A percentile compares a stretch with the other conserved stretches of the same genome.
Evolutionary conservation across 2,329 filamentous ascomycete genomes (phyloP).

Genomic region (Fusarium cyanostomum): DNA sequence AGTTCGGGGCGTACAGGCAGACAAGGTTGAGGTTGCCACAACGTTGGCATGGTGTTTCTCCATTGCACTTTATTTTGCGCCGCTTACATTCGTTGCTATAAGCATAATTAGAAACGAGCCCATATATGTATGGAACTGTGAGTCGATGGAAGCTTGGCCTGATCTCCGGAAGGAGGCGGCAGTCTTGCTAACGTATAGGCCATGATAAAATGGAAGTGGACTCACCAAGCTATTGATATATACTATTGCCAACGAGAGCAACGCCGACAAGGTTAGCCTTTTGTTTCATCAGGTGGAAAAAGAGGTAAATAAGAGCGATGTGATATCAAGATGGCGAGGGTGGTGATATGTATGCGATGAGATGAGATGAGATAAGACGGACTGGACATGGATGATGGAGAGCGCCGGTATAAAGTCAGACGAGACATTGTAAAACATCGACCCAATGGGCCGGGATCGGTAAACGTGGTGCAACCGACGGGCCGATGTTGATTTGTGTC

Average conservation of each 20-base stretch:
- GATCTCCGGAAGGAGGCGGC: background rate
- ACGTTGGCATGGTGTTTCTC: constrained; percentile 72
- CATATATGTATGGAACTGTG: no score
- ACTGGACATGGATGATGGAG: background rate
- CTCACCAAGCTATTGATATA: constrained; percentile 70
- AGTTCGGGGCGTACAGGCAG: constrained; percentile 73
- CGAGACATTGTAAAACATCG: background rate
- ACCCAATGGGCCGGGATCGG: constrained; percentile 5
- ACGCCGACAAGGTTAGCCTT: constrained; percentile 30
- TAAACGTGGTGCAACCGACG: constrained; percentile 21
- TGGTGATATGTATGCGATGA: background rate
- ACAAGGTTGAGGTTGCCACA: constrained; percentile 74
- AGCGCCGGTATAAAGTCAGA: background rate
- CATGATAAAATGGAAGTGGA: background rate
- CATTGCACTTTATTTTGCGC: constrained; percentile 81
- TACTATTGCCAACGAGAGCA: constrained; percentile 52
- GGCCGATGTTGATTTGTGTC: constrained; percentile 1
- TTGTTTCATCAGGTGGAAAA: background rate
- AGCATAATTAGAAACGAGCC: background rate
- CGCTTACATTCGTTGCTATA: constrained; percentile 76
- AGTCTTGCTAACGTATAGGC: background rate
- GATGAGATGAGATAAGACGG: background rate
- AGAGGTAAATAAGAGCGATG: background rate
- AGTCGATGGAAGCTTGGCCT: background rate
- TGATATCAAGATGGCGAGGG: background rate